Base-by-base conservation (phyloP, 805 yeast genomes). In the Lachancea quebecensis region DNA sequence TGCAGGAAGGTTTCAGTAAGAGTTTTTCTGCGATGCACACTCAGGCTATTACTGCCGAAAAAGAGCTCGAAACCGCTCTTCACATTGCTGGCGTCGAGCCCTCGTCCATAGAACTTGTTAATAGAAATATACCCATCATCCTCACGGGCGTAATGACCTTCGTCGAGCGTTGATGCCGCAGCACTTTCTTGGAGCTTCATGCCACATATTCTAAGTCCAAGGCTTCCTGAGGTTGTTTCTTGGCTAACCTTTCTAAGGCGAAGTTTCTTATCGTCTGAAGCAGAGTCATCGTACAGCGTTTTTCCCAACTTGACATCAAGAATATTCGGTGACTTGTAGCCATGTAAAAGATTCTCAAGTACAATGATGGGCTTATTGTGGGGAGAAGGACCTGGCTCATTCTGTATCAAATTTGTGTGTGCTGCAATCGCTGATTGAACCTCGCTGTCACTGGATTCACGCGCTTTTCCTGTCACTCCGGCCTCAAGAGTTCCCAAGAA, bases 231-330 rank as follows among this genome's bases (percentile, higher is more conserved):
- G 0, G 98, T 91, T 1, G 98, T 91, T 0, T 67, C 47, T 1
- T 66, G 58, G 38, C 93, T 75, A 0, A 93, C 96, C 21, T 71
- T 64, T 27, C 64, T 67, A 56, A 91, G 65, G 35, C 98, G 62
- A 41, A 64, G 65, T 12, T 64, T 70, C 56, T 93, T 91, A 27
- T 79, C 95, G 0, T 52, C 58, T 2, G 75, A 50, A 1, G 86
- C 79, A 11, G 56, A 53, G 5, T 72, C 77, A 62, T 91, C 98
- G 54, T 82, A 79, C 32, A 91, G 65, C 9, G 72, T 58, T 5
- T 78, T 63, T 0, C 99, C 99, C 3, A 91, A 69, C 60, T 91
- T 91, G 39, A 91, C 77, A 60, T 91, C 99, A 50, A 91, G 56
- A 1, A 93, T 73, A 44, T 84, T 76, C 0, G 98, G 97, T 38